Evolutionary conservation across 768 basidiomycete genomes (phyloP).

Genomic region (Pisolithus albus): DNA sequence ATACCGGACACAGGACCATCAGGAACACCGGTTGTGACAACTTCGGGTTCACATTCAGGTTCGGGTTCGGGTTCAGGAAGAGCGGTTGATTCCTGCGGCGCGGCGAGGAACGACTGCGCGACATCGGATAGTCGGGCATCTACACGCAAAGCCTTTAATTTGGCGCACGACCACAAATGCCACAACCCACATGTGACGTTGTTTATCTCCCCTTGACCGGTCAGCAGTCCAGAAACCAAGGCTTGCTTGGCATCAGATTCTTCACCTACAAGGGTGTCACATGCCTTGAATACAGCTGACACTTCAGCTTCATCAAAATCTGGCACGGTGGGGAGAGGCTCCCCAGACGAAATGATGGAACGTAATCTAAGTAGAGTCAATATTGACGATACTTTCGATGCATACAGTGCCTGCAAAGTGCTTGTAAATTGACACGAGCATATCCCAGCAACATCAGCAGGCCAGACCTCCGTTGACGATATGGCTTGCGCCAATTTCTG

Average conservation of each 20-base stretch:
- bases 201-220: constrained; percentile 51
- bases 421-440: not conserved
- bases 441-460: not conserved
- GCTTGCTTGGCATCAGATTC: constrained; percentile 45
- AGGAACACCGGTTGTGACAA: constrained; percentile 15
- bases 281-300: constrained; percentile 45
- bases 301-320: constrained; percentile 47
- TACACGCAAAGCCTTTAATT: constrained; percentile 23
- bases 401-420: constrained; percentile 35
- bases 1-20: constrained; percentile 33
- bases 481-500: constrained; percentile 51
- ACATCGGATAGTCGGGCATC: constrained; percentile 59
- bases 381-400: constrained; percentile 42
- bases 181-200: constrained; percentile 54
- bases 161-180: constrained; percentile 1
- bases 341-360: constrained; percentile 39
- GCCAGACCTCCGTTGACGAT: constrained; percentile 50
- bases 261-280: constrained; percentile 50
- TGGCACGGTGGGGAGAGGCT: constrained; percentile 36
- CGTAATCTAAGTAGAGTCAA: constrained; percentile 57
- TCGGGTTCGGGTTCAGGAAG: constrained; percentile 28
- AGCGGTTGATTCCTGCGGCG: constrained; percentile 30
- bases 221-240: constrained; percentile 49
- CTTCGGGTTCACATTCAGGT: constrained; percentile 14
- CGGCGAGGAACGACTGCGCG: constrained; percentile 45